Base-by-base conservation (phyloP, 352 stramenopile species). In the Phytopythium mirpurense region DNA sequence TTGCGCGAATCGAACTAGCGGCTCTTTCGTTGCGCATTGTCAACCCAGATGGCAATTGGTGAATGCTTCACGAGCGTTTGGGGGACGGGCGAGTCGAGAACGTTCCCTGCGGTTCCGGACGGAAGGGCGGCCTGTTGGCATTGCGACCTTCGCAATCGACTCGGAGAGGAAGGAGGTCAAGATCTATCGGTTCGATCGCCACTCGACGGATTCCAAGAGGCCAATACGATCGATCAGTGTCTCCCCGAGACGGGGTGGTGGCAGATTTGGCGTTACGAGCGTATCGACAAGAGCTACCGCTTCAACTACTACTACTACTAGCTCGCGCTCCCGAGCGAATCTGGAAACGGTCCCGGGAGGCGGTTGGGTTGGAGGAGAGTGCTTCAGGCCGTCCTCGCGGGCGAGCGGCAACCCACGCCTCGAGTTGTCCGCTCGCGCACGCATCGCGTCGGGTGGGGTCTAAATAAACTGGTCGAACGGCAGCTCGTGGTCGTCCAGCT, bases 401-500 rank as follows among this genome's bases (percentile, higher is more conserved):
- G 38, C 38, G 38, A 44, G 38, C 38, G 38, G 50, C 56, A 57
- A 62, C n/a, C 64, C 51, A 56, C 26, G 60, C 31, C 10, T 38
- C 18, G 18, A 23, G 36, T 23, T 56, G 51, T 67, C 38, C 56
- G 44, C 51, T 44, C 18, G 47, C 51, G 32, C 31, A 41, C 36
- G 61, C 49, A 46, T 56, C 54, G 40, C 40, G 40, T 45, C 19
- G 44, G 9, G 26, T 36, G 8, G 31, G 63, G 48, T 63, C 65
- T 85, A 86, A 68, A 83, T 76, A 74, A 72, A 85, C 60, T 75
- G 65, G 51, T 84, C 73, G 50, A 75, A 70, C 21, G 67, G 67
- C 59, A 68, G 34, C 51, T 85, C 73, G 54, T 81, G 60, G 61
- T 90, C 71, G 53, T 90, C 80, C 9, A 92, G 73, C 55, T 88